phyloP scores from a whole-genome alignment of 2,329 filamentous ascomycete genomes.

The Pyrenophora tritici-repentis region DNA sequence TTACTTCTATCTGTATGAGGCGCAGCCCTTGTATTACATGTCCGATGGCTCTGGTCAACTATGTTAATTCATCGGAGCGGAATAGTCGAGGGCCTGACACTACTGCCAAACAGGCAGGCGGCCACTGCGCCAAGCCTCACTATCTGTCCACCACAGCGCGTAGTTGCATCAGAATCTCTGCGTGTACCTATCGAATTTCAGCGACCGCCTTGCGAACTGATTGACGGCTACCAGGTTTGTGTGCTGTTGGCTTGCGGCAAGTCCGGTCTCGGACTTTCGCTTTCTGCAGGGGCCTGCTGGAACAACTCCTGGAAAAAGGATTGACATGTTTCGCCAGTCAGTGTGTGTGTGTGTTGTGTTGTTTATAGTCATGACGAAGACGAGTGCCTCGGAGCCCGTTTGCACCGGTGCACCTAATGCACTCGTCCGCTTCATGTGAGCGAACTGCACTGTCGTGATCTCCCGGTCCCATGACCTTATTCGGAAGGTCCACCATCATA shows the following conservation, averaged over 20 bases:
- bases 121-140: conserved; percentile 16
- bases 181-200: conserved; percentile 6
- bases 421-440: conserved; percentile 4
- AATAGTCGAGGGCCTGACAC: conserved; percentile 2
- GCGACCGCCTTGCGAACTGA: neutral
- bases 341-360: no score
- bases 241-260: neutral
- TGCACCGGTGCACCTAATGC: neutral
- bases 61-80: conserved; percentile 4
- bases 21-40: neutral
- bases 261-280: no score
- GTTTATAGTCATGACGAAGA: no score
- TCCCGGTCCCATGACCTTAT: conserved; percentile 15
- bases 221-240: conserved; percentile 3
- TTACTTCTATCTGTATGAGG: neutral
- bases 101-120: conserved; percentile 23
- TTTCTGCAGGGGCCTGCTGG: conserved; percentile 1
- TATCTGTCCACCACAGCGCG: conserved; percentile 11
- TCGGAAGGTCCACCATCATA: conserved; percentile 21
- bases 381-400: neutral
- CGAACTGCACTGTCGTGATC: conserved; percentile 9
- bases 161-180: conserved; percentile 6
- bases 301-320: neutral
- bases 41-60: neutral
- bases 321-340: no score